Conservation (phyloP, 768 basidiomycete species). For the Lyophyllum semitale region DNA sequence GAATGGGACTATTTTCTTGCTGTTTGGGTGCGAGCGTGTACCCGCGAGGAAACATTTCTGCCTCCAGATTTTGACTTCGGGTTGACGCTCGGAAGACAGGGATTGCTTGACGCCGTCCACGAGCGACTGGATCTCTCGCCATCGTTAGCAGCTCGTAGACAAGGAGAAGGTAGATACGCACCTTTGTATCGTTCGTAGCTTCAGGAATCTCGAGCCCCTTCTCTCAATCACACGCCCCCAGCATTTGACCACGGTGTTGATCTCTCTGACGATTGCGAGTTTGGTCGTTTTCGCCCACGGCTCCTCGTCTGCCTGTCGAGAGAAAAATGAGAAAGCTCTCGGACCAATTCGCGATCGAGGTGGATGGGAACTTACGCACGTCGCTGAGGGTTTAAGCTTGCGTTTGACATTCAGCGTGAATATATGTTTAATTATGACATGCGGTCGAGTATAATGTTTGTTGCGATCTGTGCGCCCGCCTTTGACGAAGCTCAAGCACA, state of each 20-base stretch:
- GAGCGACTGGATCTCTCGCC: conserved; percentile 51
- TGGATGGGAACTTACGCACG: conserved; percentile 55
- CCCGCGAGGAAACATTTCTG: conserved; percentile 86
- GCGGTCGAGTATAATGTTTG: conserved; percentile 74
- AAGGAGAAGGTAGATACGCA: conserved; percentile 13
- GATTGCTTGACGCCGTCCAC: conserved; percentile 74
- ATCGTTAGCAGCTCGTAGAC: background rate
- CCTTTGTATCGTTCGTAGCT: conserved; percentile 36
- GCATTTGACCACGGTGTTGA: conserved; percentile 64
- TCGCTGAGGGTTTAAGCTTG: conserved; percentile 58
- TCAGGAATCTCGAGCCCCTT: conserved; percentile 48
- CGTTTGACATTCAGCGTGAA: conserved; percentile 84
- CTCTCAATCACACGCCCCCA: conserved; percentile 69
- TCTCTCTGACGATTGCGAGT: conserved; percentile 82
- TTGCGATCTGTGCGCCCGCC: conserved; percentile 73
- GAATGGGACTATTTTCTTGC: conserved; percentile 45
- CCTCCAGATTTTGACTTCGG: conserved; percentile 97
- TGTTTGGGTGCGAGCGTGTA: conserved; percentile 61
- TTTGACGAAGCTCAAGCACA: conserved; percentile 93
- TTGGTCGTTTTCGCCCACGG: conserved; percentile 90
- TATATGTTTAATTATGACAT: conserved; percentile 69
- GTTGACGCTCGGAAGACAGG: conserved; percentile 87
- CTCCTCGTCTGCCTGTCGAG: conserved; percentile 62
- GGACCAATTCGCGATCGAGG: background rate
- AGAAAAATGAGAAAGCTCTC: background rate